Evolutionary conservation across 768 basidiomycete species (phyloP), one percentile per base, ranked within the genome.

Genomic region (Termitomyces sp.): DNA sequence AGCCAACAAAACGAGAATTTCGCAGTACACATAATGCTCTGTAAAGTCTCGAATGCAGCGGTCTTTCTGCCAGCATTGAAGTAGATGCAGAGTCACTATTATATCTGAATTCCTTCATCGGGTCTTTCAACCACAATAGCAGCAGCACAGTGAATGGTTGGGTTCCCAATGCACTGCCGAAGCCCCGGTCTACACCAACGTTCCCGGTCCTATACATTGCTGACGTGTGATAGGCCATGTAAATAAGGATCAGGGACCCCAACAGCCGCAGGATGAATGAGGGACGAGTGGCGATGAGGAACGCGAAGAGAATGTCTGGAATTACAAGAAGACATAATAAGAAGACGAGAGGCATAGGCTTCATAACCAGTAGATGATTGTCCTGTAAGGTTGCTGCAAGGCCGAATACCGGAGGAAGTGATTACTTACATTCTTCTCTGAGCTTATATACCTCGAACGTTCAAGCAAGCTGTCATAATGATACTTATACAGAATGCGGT

Each of bases 1-100:
- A 41, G n/a, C 50, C 50, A 51, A 51, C 40, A n/a, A 40, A 51
- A 7, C 50, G 38, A 31, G 39, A 27, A 25, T 51, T 51, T 15
- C 39, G 15, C 3, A 51, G 50, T 40, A 51, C 41, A 23, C 50
- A 51, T 15, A 51, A 29, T 9, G 50, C 23, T 7, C 40, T 32
- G 27, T 51, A 51, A 15, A 51, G 23, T n/a, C 25, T 40, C 16
- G 16, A 12, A 20, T 7, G 4, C 15, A 51, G 18, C 16, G 50
- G 38, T 22, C 9, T 42, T 39, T 51, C 31, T 25, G 25, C 3
- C 49, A 36, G 16, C 9, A 29, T 29, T 9, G 50, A 23, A 11
- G 50, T 31, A 6, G 38, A 5, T 12, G 15, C 38, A 9, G 29
- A 29, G 11, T 50, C 49, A 25, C 16, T 12, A n/a, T 16, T 29